phyloP scores from a whole-genome alignment of 768 basidiomycete species.

The Harrya chromipes region DNA sequence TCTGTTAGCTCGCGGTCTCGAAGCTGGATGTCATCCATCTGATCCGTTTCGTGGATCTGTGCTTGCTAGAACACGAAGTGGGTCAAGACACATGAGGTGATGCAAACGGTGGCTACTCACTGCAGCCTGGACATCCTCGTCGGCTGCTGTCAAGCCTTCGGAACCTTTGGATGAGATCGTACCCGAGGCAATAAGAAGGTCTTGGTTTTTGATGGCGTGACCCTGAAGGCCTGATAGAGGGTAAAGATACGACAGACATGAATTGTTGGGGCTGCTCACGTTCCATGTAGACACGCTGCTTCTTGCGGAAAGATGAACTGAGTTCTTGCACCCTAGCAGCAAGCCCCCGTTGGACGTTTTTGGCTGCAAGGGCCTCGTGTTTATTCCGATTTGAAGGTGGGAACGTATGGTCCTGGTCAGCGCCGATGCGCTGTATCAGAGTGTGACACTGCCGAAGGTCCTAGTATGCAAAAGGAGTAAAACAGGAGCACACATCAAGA shows the following conservation, averaged over 20 bases:
- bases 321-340: slow-evolving; percentile 96
- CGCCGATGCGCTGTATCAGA: slow-evolving; percentile 68
- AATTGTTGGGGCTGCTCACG: slow-evolving; percentile 54
- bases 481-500: slow-evolving; percentile 9
- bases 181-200: slow-evolving; percentile 87
- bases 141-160: slow-evolving; percentile 79
- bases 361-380: slow-evolving; percentile 64
- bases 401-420: slow-evolving; percentile 57
- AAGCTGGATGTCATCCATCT: slow-evolving; percentile 40
- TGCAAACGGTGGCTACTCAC: slow-evolving; percentile 44
- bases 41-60: slow-evolving; percentile 36
- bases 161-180: slow-evolving; percentile 77
- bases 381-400: slow-evolving; percentile 50
- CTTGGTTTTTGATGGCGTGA: slow-evolving; percentile 96
- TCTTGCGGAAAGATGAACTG: slow-evolving; percentile 91
- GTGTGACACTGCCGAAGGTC: slow-evolving; percentile 41
- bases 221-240: slow-evolving; percentile 78
- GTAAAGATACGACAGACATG: slow-evolving; percentile 12
- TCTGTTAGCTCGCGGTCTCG: slow-evolving; percentile 76
- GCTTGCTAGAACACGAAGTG: slow-evolving; percentile 26
- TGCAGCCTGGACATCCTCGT: slow-evolving; percentile 87
- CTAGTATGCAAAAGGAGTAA: slow-evolving; percentile 18
- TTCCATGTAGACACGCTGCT: slow-evolving; percentile 97
- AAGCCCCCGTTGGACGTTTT: slow-evolving; percentile 93
- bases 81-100: slow-evolving; percentile 13